Base-by-base conservation (phyloP, 2,329 filamentous ascomycete genomes). In the Colletotrichum chrysophilum region DNA sequence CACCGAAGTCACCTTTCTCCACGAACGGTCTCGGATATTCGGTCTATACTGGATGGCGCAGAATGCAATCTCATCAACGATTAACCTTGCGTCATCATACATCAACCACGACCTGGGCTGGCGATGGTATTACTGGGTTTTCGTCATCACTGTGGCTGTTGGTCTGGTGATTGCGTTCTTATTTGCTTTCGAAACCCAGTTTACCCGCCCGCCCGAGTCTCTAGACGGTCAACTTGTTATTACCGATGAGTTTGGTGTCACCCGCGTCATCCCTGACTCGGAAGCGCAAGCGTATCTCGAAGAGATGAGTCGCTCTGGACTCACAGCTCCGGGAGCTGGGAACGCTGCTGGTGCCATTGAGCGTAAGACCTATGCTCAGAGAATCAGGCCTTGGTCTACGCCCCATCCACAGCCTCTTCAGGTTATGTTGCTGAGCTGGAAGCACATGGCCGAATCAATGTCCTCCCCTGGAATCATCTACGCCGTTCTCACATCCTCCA, bases 111-210 rank as follows among this genome's bases (percentile, higher is more conserved):
- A 82, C 6, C 76, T 83, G 1, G 81, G 82, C 2, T 86, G 85
- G 85, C 79, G 84, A 48, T 87, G 84, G 83, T 86, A 85, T 77
- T 87, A 86, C 65, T 85, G 83, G 83, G 80, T 86, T 2, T 84
- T 84, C 24, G 81, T 80, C 12, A 84, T 85, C 55, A 80, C 84
- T 6, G 78, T 82, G 10, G 83, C 78, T 10, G 67, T 82, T 7
- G 83, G 84, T 2, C 77, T 86, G 10, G 62, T 88, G 76, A 69
- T 87, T 28, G 77, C 84, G 73, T 62, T 86, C 78, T 81, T 87
- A 76, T 70, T 83, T 70, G 78, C 84, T 70, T 82, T 88, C 74
- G 82, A 90, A 82, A 82, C 85, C 1, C 79, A 80, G 24, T 87
- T 83, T 74, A 76, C 81, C n/a, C 82, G 85, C 1, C 81, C 81